Evolutionary conservation across 2,329 filamentous ascomycete genomes (phyloP).

Genomic region (Scedosporium dehoogii): DNA sequence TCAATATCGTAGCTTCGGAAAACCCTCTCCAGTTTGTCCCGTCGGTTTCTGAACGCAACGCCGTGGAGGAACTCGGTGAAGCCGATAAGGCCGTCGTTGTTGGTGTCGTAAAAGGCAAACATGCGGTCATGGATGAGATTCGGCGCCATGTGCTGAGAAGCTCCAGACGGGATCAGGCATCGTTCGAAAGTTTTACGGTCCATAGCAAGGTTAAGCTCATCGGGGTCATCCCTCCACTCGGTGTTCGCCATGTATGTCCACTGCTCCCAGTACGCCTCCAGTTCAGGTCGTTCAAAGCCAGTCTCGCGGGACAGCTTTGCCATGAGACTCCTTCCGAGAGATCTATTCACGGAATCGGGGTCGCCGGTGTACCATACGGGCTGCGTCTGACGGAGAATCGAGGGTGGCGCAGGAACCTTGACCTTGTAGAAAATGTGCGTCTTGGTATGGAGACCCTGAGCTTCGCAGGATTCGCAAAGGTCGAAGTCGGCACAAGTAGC

Average conservation of each 20-base stretch:
- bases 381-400: conserved; percentile 70
- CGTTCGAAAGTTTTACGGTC: conserved; percentile 88
- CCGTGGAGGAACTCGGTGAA: conserved; percentile 88
- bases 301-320: conserved; percentile 61
- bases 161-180: conserved; percentile 77
- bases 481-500: conserved; percentile 95
- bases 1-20: conserved; percentile 91
- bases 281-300: conserved; percentile 72
- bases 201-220: conserved; percentile 70
- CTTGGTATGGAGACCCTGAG: conserved; percentile 66
- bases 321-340: conserved; percentile 57
- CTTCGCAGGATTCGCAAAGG: conserved; percentile 87
- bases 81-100: conserved; percentile 78
- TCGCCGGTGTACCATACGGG: conserved; percentile 85
- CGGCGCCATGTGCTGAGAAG: conserved; percentile 65
- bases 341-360: conserved; percentile 58
- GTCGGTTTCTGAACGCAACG: conserved; percentile 58
- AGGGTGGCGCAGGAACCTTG: conserved; percentile 75
- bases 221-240: conserved; percentile 73
- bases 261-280: conserved; percentile 93
- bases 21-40: conserved; percentile 61
- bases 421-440: conserved; percentile 98
- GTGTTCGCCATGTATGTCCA: conserved; percentile 89
- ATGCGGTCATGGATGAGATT: conserved; percentile 93
- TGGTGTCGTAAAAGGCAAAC: conserved; percentile 93